Percentiles rank a stretch among this genome's conserved stretches.
These are phyloP conservation scores for Crataegus laevigata DNA, from an alignment of 306 rosid species.

Conservation along the genomic window DNA sequence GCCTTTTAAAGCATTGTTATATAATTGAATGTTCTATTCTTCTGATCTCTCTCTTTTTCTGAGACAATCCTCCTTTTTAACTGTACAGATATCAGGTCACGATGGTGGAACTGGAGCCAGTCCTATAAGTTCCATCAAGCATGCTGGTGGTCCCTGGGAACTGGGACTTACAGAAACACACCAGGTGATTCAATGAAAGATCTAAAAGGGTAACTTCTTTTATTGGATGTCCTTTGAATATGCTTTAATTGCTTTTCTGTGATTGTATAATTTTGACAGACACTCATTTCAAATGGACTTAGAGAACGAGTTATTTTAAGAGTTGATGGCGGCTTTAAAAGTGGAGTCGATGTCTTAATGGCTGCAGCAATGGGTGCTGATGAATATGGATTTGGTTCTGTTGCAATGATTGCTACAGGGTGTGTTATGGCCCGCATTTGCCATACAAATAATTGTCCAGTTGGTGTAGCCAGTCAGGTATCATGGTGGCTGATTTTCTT, in stretches of 20 bases:
- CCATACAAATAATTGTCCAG: slow-evolving; percentile 97
- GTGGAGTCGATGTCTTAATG: slow-evolving; percentile 95
- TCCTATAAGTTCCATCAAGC: slow-evolving; percentile 98
- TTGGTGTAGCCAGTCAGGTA: slow-evolving; percentile 99
- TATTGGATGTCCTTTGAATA: slow-evolving; percentile 11
- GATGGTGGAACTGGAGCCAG: slow-evolving; percentile 99
- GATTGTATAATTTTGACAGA: slow-evolving; percentile 38
- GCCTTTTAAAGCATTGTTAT: too few species aligned
- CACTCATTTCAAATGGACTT: slow-evolving; percentile 79
- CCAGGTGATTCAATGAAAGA: slow-evolving; percentile 57
- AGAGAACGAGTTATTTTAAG: slow-evolving; percentile 96
- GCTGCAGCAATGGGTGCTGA: slow-evolving; percentile 98
- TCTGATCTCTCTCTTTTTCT: neutral
- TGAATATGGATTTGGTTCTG: slow-evolving; percentile 93
- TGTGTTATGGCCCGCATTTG: slow-evolving; percentile 98
- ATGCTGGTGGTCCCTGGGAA: slow-evolving; percentile 99
- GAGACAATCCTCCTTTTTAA: neutral
- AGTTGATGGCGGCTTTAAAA: slow-evolving; percentile 98
- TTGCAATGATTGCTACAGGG: slow-evolving; percentile 96
- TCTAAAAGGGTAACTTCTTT: slow-evolving; percentile 8
- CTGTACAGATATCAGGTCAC: slow-evolving; percentile 84
- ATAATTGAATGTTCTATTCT: too few species aligned
- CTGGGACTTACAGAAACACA: slow-evolving; percentile 93
- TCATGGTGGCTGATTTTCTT: slow-evolving; percentile 5
- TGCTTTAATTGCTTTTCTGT: slow-evolving; percentile 14